Conservation (phyloP, 139 green algal genomes). For the Nannochloris sp. region DNA sequence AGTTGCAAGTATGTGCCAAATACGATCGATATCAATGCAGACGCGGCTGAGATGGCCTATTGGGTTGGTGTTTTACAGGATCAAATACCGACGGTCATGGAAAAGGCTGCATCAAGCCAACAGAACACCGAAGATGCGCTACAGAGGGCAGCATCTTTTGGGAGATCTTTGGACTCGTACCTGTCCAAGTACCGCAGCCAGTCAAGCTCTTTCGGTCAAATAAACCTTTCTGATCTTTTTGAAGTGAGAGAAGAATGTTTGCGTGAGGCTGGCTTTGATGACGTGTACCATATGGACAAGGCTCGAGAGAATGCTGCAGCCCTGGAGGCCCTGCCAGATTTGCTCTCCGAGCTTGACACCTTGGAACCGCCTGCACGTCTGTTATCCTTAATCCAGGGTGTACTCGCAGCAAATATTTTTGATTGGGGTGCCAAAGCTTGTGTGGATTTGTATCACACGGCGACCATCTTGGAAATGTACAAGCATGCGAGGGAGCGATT, state of each 20-base stretch:
- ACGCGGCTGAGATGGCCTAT: conserved; percentile 73
- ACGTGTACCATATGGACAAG: conserved; percentile 89
- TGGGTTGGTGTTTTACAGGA: conserved; percentile 77
- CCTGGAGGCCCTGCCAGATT: conserved; percentile 82
- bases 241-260: conserved; percentile 96
- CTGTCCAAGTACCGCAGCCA: conserved; percentile 55
- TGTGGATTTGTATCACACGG: conserved; percentile 84
- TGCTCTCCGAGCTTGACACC: conserved; percentile 83
- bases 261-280: conserved; percentile 88
- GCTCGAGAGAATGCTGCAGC: conserved; percentile 79
- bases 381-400: conserved; percentile 70
- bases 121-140: conserved; percentile 30
- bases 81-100: conserved; percentile 56
- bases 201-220: conserved; percentile 68
- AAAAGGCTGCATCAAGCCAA: conserved; percentile 64
- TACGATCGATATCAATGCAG: conserved; percentile 76
- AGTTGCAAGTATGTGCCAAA: conserved; percentile 73
- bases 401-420: conserved; percentile 97
- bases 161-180: conserved; percentile 64
- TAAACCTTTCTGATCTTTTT: conserved; percentile 86
- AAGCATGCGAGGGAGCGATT: conserved; percentile 40
- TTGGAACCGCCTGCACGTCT: conserved; percentile 52
- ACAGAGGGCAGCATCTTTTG: conserved; percentile 72
- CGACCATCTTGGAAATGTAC: conserved; percentile 96
- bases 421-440: conserved; percentile 89